Conservation (phyloP, 352 stramenopile species). For the Globisporangium heterothallicum region DNA sequence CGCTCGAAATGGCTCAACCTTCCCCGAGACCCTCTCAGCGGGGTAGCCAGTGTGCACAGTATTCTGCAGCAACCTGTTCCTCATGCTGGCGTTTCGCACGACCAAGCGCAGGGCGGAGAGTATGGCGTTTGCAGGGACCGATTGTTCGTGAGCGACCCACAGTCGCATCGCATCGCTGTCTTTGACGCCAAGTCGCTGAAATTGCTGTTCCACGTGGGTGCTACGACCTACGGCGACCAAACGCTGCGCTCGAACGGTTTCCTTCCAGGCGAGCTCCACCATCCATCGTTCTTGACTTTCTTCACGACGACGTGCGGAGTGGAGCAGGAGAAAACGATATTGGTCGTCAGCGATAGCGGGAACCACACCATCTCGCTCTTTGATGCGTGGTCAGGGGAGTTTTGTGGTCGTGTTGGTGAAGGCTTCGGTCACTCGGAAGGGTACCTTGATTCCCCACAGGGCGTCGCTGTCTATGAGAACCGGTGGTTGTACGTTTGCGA, state of each 20-base stretch:
- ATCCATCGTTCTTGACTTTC: slow-evolving; percentile 34
- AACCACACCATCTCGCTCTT: slow-evolving; percentile 65
- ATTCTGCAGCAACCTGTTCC: slow-evolving; percentile 16
- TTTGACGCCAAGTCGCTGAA: slow-evolving; percentile 15
- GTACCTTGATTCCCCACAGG: slow-evolving; percentile 53
- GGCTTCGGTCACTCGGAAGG: slow-evolving; percentile 49
- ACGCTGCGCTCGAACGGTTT: slow-evolving; percentile 40
- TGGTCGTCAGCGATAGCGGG: slow-evolving; percentile 45
- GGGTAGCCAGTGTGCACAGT: slow-evolving; percentile 28
- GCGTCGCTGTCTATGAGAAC: slow-evolving; percentile 38
- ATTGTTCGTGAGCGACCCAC: slow-evolving; percentile 48
- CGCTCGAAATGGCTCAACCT: slow-evolving; percentile 34
- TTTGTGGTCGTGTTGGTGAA: slow-evolving; percentile 31
- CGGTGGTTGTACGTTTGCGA: slow-evolving; percentile 48
- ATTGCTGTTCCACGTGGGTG: slow-evolving; percentile 43
- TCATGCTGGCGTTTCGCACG: no score
- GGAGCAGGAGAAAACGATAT: not conserved
- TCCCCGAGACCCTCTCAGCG: slow-evolving; percentile 6
- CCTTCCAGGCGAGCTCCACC: slow-evolving; percentile 41
- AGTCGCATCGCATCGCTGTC: slow-evolving; percentile 47
- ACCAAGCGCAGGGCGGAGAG: not conserved
- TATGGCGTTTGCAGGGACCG: slow-evolving; percentile 1
- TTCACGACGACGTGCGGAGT: slow-evolving; percentile 1
- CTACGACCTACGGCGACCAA: slow-evolving; percentile 52
- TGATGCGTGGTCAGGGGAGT: slow-evolving; percentile 26